Conservation (phyloP, 1,284 basidiomycete genomes). For the Cutaneotrichosporon sp. region DNA sequence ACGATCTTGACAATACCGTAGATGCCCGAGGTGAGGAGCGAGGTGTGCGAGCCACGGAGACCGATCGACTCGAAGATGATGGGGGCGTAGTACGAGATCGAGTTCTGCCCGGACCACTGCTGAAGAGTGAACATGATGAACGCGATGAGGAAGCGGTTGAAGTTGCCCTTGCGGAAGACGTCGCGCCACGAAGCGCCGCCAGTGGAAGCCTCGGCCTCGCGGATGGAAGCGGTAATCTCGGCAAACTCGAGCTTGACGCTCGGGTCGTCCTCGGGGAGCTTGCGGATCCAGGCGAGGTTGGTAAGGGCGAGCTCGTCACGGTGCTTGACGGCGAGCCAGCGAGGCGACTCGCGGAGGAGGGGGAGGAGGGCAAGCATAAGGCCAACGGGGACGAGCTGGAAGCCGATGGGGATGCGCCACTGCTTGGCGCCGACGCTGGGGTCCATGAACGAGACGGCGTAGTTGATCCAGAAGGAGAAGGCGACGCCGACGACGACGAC, state of each 20-base stretch:
- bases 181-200: constrained; percentile 58
- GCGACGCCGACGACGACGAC: constrained; percentile 61
- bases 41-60: constrained; percentile 59
- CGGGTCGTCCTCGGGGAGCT: constrained; percentile 57
- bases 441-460: constrained; percentile 41
- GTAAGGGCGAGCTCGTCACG: constrained; percentile 59
- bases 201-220: constrained; percentile 54
- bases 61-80: constrained; percentile 59
- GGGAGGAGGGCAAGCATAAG: constrained; percentile 72
- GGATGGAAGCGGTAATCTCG: constrained; percentile 61
- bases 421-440: constrained; percentile 32
- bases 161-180: constrained; percentile 71
- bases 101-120: constrained; percentile 66
- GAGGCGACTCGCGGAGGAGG: constrained; percentile 59
- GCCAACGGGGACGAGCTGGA: constrained; percentile 65
- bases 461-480: constrained; percentile 38
- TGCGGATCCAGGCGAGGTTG: constrained; percentile 63
- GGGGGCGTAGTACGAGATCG: constrained; percentile 71
- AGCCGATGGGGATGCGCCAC: constrained; percentile 51
- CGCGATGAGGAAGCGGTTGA: constrained; percentile 67
- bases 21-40: constrained; percentile 74
- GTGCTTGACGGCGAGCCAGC: constrained; percentile 63
- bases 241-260: constrained; percentile 59
- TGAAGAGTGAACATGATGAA: constrained; percentile 61
- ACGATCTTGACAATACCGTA: constrained; percentile 79